These are phyloP conservation scores for Ustilago trichophora DNA, from an alignment of 1,284 basidiomycete genomes.

Conservation along the genomic window DNA sequence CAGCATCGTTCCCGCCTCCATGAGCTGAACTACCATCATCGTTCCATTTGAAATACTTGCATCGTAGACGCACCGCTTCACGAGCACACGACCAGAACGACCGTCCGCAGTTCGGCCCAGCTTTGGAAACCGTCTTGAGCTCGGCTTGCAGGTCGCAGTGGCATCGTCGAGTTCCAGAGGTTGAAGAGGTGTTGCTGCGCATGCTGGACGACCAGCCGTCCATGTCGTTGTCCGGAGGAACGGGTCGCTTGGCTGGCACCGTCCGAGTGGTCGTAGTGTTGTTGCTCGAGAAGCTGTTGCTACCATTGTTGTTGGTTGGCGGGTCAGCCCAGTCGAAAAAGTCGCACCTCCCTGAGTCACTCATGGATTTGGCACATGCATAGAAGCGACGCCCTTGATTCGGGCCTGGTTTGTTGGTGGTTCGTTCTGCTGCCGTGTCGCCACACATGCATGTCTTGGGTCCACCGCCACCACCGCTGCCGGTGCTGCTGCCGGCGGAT, in stretches of 20 bases:
- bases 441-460: slow-evolving; percentile 71
- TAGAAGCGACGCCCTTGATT: slow-evolving; percentile 77
- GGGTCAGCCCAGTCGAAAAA: slow-evolving; percentile 72
- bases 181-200: not conserved
- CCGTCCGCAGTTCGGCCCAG: slow-evolving; percentile 75
- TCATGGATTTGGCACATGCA: slow-evolving; percentile 72
- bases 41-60: slow-evolving; percentile 86
- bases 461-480: not conserved
- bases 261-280: no score
- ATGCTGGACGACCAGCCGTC: slow-evolving; percentile 60
- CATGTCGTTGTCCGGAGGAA: no score
- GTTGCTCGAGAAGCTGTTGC: no score
- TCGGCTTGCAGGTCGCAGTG: slow-evolving; percentile 77
- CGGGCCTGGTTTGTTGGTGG: slow-evolving; percentile 71
- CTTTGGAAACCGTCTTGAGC: slow-evolving; percentile 41
- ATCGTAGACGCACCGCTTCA: slow-evolving; percentile 67
- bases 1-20: not conserved
- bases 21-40: no score
- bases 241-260: no score
- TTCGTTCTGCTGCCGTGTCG: slow-evolving; percentile 70
- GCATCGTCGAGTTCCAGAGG: slow-evolving; percentile 70
- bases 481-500: slow-evolving; percentile 7
- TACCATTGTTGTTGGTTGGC: not conserved
- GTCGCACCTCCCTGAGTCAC: slow-evolving; percentile 70
- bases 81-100: slow-evolving; percentile 70